Conservation (phyloP, 176 grass and related monocot genomes). For the Musa beccarii region DNA sequence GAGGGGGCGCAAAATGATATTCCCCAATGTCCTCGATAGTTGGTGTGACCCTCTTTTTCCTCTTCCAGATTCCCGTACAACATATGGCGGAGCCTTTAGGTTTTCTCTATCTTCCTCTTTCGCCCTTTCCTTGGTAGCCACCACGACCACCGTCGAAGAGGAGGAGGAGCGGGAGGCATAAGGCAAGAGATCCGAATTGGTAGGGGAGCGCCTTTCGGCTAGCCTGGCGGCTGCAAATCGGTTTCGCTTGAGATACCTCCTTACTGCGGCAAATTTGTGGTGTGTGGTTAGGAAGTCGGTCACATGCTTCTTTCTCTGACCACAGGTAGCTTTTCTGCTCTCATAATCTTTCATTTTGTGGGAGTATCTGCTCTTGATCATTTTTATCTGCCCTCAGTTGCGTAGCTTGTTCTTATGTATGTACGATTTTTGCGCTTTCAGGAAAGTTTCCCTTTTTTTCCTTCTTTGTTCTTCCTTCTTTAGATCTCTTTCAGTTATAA, state of each 20-base stretch:
- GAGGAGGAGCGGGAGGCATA: neutral
- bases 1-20: slow-evolving; percentile 12
- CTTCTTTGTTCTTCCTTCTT: neutral
- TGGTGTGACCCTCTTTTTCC: slow-evolving; percentile 14
- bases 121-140: neutral
- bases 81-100: slow-evolving; percentile 6
- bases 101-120: neutral
- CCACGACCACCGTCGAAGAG: neutral
- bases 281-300: neutral
- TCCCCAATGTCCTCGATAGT: slow-evolving; percentile 11
- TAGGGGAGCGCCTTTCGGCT: neutral
- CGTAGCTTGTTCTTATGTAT: neutral
- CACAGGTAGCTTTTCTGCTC: neutral
- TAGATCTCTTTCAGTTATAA: neutral
- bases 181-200: slow-evolving; percentile 1
- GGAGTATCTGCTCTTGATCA: neutral
- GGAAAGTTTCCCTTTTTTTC: neutral
- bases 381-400: neutral
- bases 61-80: slow-evolving; percentile 16
- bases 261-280: neutral
- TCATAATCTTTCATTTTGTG: neutral
- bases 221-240: neutral
- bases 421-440: neutral
- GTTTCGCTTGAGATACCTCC: neutral
- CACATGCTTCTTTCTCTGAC: neutral